Percentiles rank a stretch among this genome's conserved stretches.
phyloP scores from a whole-genome alignment of 1,284 basidiomycete species.

The Tausonia pullulans region DNA sequence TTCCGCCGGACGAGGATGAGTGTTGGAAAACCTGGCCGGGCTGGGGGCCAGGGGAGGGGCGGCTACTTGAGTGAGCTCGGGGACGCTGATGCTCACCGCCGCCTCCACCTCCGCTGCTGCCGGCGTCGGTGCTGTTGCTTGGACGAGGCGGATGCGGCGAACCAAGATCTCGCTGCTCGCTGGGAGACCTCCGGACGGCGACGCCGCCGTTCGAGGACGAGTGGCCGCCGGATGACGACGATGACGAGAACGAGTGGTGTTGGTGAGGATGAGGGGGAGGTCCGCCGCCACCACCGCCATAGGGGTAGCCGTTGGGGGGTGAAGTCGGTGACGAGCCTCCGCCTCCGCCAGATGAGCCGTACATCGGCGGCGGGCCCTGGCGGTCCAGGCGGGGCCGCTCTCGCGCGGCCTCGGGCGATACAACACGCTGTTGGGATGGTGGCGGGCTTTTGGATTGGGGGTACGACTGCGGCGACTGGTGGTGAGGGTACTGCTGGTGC shows the following conservation, averaged over 20 bases:
- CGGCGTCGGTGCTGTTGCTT: too few relatives aligned
- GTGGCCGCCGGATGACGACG: not conserved
- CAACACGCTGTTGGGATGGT: conserved; percentile 11
- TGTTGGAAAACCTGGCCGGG: conserved; percentile 30
- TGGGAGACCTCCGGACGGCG: too few relatives aligned
- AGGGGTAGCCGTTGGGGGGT: not conserved
- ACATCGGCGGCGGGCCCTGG: not conserved
- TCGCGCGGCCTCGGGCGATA: too few relatives aligned
- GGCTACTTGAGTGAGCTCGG: conserved; percentile 11
- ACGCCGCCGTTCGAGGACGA: too few relatives aligned
- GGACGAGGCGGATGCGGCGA: too few relatives aligned
- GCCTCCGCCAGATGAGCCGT: not conserved
- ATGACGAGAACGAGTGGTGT: not conserved
- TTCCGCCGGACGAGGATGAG: conserved; percentile 6
- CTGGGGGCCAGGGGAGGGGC: not conserved
- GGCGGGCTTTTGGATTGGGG: conserved; percentile 16
- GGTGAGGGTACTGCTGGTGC: conserved; percentile 18
- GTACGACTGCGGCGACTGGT: conserved; percentile 12
- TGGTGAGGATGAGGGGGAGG: not conserved
- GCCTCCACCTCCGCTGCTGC: not conserved
- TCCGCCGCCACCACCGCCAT: too few relatives aligned
- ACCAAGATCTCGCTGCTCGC: too few relatives aligned
- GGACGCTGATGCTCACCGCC: not conserved
- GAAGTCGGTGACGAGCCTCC: not conserved
- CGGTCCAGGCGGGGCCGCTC: too few relatives aligned